These are phyloP conservation scores for Poa pratensis DNA, from an alignment of 176 grass and related monocot species.

Conservation along the genomic window DNA sequence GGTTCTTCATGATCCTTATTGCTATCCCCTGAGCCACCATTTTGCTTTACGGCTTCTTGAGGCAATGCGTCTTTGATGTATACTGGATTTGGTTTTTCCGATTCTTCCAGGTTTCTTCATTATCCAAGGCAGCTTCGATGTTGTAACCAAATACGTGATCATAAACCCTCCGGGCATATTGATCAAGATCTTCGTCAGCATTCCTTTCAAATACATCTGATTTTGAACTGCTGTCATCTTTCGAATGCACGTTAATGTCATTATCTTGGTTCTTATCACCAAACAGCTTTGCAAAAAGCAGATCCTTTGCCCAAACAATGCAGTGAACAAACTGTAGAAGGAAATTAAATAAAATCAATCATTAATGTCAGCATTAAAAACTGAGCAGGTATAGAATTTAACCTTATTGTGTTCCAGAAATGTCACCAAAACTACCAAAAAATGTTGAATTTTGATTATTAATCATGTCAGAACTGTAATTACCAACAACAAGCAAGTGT, in stretches of 20 bases:
- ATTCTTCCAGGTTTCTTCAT: conserved; percentile 97
- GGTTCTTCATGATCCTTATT: conserved; percentile 47
- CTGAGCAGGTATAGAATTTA: neutral
- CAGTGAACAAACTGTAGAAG: conserved; percentile 87
- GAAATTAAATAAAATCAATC: conserved; percentile 22
- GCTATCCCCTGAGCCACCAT: conserved; percentile 46
- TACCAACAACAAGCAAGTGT: neutral
- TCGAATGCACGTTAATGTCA: conserved; percentile 85
- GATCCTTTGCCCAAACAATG: conserved; percentile 97
- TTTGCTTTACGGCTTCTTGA: conserved; percentile 56
- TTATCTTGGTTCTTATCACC: conserved; percentile 95
- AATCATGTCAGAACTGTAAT: conserved; percentile 1
- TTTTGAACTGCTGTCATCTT: conserved; percentile 63
- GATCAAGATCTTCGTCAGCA: conserved; percentile 62
- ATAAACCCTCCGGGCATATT: conserved; percentile 83
- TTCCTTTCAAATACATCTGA: conserved; percentile 73
- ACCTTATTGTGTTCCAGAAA: neutral
- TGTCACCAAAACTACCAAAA: conserved; percentile 1
- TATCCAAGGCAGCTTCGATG: conserved; percentile 76
- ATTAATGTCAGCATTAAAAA: conserved; percentile 9
- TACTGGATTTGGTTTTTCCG: conserved; percentile 68
- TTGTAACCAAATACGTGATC: conserved; percentile 98
- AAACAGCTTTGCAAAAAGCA: conserved; percentile 98
- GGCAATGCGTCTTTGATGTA: conserved; percentile 66
- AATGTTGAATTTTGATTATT: neutral